phyloP scores from a whole-genome alignment of 23 red algal species.

The Gracilaria vermiculophylla region DNA sequence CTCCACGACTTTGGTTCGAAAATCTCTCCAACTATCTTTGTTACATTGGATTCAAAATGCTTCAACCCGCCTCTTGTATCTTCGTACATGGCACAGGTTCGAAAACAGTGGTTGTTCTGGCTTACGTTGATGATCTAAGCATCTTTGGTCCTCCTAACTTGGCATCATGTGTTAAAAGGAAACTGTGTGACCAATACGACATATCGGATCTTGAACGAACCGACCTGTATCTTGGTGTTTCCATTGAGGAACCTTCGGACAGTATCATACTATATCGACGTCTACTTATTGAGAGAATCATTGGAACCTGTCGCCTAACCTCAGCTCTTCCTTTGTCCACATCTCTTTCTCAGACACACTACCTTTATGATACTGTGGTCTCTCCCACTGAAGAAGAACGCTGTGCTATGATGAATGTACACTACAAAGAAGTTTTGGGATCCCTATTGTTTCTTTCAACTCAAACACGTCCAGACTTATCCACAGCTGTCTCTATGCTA shows the following conservation, averaged over 20 bases:
- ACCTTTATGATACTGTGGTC: no score
- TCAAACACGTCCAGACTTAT: no score
- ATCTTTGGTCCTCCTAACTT: not conserved
- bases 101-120: not conserved
- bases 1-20: slow-evolving; percentile 13
- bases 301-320: no score
- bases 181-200: not conserved
- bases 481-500: no score
- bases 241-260: not conserved
- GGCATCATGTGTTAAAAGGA: no score
- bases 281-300: not conserved
- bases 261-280: not conserved
- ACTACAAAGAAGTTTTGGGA: no score
- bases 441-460: no score
- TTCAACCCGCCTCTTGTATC: not conserved
- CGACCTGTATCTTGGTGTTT: not conserved
- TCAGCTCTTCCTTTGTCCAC: no score
- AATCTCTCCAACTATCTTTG: not conserved
- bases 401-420: no score
- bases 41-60: not conserved
- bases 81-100: no score
- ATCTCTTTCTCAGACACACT: no score
- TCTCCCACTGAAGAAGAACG: no score
- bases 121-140: slow-evolving; percentile 1
- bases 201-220: not conserved